Conservation (phyloP, 2,329 filamentous ascomycete species). For the Lachnellula subtilissima region DNA sequence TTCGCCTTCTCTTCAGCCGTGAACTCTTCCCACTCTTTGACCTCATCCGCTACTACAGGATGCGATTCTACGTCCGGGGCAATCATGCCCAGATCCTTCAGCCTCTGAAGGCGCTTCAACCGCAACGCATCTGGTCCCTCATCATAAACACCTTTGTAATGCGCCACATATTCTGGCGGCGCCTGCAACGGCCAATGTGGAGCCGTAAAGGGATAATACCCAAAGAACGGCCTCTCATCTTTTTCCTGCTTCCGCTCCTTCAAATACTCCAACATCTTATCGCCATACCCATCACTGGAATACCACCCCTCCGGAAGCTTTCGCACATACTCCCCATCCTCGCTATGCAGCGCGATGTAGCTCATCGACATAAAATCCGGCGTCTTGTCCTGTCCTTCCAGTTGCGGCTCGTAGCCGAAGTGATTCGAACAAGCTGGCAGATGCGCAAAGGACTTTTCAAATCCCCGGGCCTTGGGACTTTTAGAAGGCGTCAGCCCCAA, state of each 20-base stretch:
- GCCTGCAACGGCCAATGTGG: conserved; percentile 52
- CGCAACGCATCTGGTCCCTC: conserved; percentile 55
- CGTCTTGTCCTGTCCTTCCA: conserved; percentile 27
- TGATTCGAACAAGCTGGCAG: conserved; percentile 48
- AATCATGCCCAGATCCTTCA: conserved; percentile 47
- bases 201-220: conserved; percentile 47
- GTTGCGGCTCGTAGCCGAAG: conserved; percentile 33
- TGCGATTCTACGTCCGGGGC: conserved; percentile 14
- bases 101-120: conserved; percentile 45
- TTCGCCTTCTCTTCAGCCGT: conserved; percentile 35
- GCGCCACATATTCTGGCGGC: conserved; percentile 27
- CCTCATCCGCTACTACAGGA: conserved; percentile 15
- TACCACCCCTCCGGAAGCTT: conserved; percentile 24
- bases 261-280: conserved; percentile 13
- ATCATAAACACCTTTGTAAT: conserved; percentile 51
- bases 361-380: conserved; percentile 36
- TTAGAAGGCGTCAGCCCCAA: conserved; percentile 43
- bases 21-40: conserved; percentile 13
- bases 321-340: conserved; percentile 19
- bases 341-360: conserved; percentile 32
- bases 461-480: conserved; percentile 46
- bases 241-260: conserved; percentile 18
- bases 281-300: conserved; percentile 1
- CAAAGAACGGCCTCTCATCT: conserved; percentile 40
- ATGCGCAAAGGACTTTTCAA: conserved; percentile 49